Evolutionary conservation across 352 stramenopile species (phyloP).

Genomic region (Phytophthora tentaculata): DNA sequence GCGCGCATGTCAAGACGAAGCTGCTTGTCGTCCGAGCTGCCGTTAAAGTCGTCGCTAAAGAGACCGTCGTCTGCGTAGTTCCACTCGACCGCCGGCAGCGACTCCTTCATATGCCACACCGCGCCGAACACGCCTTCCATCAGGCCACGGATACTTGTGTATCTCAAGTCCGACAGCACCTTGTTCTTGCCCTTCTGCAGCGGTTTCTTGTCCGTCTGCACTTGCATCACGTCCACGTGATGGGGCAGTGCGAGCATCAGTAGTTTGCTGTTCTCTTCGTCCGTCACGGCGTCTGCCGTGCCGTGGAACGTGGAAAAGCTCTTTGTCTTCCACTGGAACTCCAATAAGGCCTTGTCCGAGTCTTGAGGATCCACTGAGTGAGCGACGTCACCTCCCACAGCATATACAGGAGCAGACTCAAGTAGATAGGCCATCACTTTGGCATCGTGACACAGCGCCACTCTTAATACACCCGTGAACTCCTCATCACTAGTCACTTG

Average conservation of each 20-base stretch:
- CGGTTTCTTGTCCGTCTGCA: slow-evolving; percentile 14
- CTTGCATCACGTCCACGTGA: slow-evolving; percentile 63
- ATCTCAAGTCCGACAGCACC: slow-evolving; percentile 52
- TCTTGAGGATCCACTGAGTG: slow-evolving; percentile 50
- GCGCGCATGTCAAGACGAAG: slow-evolving; percentile 43
- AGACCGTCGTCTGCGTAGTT: slow-evolving; percentile 67
- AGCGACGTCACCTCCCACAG: slow-evolving; percentile 58
- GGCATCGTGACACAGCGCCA: slow-evolving; percentile 53
- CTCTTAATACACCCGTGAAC: slow-evolving; percentile 64
- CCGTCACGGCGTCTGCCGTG: slow-evolving; percentile 6
- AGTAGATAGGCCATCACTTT: slow-evolving; percentile 54
- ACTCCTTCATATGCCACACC: slow-evolving; percentile 73
- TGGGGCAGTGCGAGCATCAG: slow-evolving; percentile 82
- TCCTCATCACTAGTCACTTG: slow-evolving; percentile 36
- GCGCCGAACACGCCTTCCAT: slow-evolving; percentile 72
- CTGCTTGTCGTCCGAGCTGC: slow-evolving; percentile 30
- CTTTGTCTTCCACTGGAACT: slow-evolving; percentile 72
- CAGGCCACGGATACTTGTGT: slow-evolving; percentile 76
- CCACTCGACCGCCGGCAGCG: slow-evolving; percentile 63
- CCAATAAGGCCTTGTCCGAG: slow-evolving; percentile 39
- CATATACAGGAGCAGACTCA: slow-evolving; percentile 64
- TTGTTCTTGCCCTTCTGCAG: slow-evolving; percentile 35
- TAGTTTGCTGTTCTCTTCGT: slow-evolving; percentile 46
- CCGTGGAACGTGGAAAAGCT: slow-evolving; percentile 44
- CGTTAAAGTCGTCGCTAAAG: slow-evolving; percentile 47